These are phyloP conservation scores for Circinella umbellata DNA, from an alignment of 371 early-diverging fungal species.

Conservation along the genomic window DNA sequence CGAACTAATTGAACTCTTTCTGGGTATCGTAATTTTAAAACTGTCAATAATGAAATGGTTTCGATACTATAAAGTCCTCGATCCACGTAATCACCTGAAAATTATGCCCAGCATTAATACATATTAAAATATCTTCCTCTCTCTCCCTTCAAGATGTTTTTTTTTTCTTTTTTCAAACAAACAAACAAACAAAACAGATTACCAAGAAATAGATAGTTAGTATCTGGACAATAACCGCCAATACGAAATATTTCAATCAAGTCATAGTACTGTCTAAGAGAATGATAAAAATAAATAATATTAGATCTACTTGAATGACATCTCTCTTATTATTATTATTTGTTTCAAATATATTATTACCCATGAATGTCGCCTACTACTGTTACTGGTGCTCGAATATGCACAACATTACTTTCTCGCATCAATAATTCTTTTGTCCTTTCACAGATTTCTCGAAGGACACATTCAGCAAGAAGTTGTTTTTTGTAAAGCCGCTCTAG, in stretches of 20 bases:
- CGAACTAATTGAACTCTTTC: slow-evolving; percentile 90
- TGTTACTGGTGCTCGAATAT: slow-evolving; percentile 88
- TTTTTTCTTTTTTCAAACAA: too few species aligned
- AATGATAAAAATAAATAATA: not conserved
- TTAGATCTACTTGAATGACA: not conserved
- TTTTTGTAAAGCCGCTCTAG: slow-evolving; percentile 74
- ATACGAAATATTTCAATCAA: slow-evolving; percentile 95
- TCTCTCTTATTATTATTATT: not conserved
- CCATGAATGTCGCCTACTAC: slow-evolving; percentile 97
- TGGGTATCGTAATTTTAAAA: slow-evolving; percentile 93
- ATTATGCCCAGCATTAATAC: not conserved
- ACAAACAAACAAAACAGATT: slow-evolving; percentile 3
- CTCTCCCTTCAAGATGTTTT: too few species aligned
- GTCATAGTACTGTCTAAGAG: slow-evolving; percentile 92
- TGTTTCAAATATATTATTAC: slow-evolving; percentile 42
- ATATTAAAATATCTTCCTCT: not conserved
- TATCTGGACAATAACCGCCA: slow-evolving; percentile 90
- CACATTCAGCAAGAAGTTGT: slow-evolving; percentile 83
- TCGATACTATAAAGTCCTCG: slow-evolving; percentile 96
- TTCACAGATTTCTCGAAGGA: slow-evolving; percentile 89
- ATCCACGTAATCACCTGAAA: slow-evolving; percentile 96
- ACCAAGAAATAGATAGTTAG: slow-evolving; percentile 96
- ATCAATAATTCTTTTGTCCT: slow-evolving; percentile 86
- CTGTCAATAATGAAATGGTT: slow-evolving; percentile 89
- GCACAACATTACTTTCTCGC: slow-evolving; percentile 90